Evolutionary conservation across 2,329 filamentous ascomycete species (phyloP).

Genomic region (Aurifilum marmelostoma): DNA sequence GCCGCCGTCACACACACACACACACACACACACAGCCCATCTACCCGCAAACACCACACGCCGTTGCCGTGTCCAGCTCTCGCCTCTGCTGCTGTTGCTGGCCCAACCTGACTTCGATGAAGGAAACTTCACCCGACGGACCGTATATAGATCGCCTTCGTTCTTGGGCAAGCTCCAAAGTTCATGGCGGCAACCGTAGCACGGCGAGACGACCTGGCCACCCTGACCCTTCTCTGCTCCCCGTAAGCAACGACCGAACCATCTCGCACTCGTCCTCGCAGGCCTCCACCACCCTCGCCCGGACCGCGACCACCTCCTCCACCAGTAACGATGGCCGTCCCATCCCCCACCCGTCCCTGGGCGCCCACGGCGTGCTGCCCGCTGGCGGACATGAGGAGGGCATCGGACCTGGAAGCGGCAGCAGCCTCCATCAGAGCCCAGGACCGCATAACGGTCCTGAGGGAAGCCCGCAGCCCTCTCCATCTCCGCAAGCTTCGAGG

Average conservation of each 20-base stretch:
- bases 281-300: slow-evolving; percentile 26
- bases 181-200: slow-evolving; percentile 54
- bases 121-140: slow-evolving; percentile 59
- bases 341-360: slow-evolving; percentile 12
- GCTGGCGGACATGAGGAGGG: slow-evolving; percentile 16
- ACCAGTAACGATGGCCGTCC: slow-evolving; percentile 30
- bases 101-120: slow-evolving; percentile 58
- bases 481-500: slow-evolving; percentile 56
- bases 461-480: slow-evolving; percentile 42
- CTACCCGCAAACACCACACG: background rate
- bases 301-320: slow-evolving; percentile 29
- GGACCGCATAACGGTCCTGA: slow-evolving; percentile 31
- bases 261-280: slow-evolving; percentile 31
- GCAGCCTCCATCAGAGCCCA: slow-evolving; percentile 34
- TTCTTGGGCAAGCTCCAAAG: slow-evolving; percentile 57
- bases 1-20: background rate
- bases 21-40: background rate
- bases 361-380: slow-evolving; percentile 16
- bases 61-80: slow-evolving; percentile 18
- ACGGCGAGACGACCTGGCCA: slow-evolving; percentile 45
- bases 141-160: slow-evolving; percentile 60
- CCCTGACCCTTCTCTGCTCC: slow-evolving; percentile 43
- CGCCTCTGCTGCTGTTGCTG: slow-evolving; percentile 26
- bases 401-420: slow-evolving; percentile 10
- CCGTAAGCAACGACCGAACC: slow-evolving; percentile 41